phyloP scores from a whole-genome alignment of 257 asterid genomes.

The Apocynum venetum region DNA sequence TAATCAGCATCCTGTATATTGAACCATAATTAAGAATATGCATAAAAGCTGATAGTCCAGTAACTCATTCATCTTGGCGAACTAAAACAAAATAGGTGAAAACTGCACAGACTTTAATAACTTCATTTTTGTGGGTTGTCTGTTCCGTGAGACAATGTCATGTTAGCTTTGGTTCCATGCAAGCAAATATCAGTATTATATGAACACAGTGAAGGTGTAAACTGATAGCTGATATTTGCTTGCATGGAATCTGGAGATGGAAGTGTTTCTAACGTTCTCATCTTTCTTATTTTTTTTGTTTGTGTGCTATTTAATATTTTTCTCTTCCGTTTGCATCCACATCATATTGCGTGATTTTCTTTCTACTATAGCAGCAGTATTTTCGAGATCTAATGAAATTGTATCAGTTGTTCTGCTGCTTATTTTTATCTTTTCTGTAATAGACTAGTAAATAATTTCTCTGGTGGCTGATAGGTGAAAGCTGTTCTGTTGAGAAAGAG shows the following conservation, averaged over 20 bases:
- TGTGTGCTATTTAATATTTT: neutral
- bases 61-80: neutral
- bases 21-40: neutral
- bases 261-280: neutral
- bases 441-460: slow-evolving; percentile 13
- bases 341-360: neutral
- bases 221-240: neutral
- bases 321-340: neutral
- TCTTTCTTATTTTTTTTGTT: neutral
- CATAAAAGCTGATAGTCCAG: neutral
- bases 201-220: too few relatives aligned
- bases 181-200: too few relatives aligned
- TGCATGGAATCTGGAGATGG: slow-evolving; percentile 1
- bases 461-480: slow-evolving; percentile 71
- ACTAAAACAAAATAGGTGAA: neutral
- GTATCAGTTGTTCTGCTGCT: neutral
- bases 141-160: neutral
- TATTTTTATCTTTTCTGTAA: slow-evolving; percentile 11
- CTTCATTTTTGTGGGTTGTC: neutral
- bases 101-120: neutral
- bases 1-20: neutral
- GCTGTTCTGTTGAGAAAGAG: slow-evolving; percentile 96
- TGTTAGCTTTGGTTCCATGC: neutral
- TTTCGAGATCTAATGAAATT: neutral
- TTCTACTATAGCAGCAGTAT: neutral